Evolutionary conservation across 345 rosid species (phyloP).

Genomic region (Psidium friedrichsthalianum): DNA sequence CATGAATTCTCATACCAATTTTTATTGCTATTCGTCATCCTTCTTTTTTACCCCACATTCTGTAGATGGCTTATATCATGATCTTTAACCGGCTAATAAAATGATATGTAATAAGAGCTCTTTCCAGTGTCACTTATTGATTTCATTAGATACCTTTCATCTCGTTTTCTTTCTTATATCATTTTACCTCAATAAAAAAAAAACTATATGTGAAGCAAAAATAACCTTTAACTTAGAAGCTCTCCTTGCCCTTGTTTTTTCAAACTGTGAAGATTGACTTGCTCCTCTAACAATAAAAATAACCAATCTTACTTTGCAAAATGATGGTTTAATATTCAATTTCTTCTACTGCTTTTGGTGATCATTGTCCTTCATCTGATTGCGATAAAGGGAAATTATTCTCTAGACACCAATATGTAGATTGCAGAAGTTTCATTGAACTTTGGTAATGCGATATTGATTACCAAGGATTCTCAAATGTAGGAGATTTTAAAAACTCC

Average conservation of each 20-base stretch:
- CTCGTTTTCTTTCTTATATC: not conserved
- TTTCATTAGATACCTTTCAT: not conserved
- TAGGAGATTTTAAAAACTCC: not conserved
- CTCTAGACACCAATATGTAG: not conserved
- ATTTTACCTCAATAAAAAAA: not conserved
- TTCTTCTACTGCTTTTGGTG: not conserved
- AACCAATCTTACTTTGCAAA: not conserved
- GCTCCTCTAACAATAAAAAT: not conserved
- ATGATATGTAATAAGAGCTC: not conserved
- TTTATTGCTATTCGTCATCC: not conserved
- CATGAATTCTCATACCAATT: not conserved
- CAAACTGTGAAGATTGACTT: not conserved
- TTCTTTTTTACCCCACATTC: not conserved
- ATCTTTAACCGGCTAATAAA: not conserved
- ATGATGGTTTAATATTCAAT: not conserved
- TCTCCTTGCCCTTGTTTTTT: not conserved
- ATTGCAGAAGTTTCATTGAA: not conserved
- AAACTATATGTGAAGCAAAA: not conserved
- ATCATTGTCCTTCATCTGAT: not conserved
- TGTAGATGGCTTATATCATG: not conserved
- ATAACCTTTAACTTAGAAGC: not conserved
- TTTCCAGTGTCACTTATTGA: not conserved
- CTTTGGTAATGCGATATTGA: not conserved
- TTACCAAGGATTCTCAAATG: not conserved
- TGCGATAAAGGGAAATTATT: not conserved